A percentile compares a stretch with the other conserved stretches of the same genome.
phyloP scores from a whole-genome alignment of 768 basidiomycete species.

The Termitomyces sp. region DNA sequence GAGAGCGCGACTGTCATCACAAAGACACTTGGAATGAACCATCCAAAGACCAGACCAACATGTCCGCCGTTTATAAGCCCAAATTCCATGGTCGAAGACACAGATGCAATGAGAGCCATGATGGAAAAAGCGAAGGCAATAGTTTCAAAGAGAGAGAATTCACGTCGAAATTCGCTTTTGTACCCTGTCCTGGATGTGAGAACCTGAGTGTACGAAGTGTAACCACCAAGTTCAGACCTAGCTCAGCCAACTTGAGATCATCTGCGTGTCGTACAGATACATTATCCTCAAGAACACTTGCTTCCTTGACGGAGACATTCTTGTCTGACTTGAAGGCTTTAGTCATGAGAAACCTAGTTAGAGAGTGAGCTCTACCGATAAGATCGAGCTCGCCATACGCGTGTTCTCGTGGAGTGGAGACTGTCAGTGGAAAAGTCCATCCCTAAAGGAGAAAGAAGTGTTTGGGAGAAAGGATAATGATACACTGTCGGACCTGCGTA shows the following conservation, averaged over 20 bases:
- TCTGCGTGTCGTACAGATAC: conserved; percentile 1
- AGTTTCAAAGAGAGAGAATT: conserved; percentile 6
- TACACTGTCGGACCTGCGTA: background rate
- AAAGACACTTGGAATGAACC: conserved; percentile 70
- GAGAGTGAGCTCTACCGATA: background rate
- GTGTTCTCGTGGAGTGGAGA: background rate
- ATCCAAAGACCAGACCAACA: conserved; percentile 76
- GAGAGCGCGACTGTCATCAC: conserved; percentile 66
- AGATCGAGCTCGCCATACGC: background rate
- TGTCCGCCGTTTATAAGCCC: conserved; percentile 68
- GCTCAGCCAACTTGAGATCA: conserved; percentile 1
- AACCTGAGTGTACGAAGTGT: background rate
- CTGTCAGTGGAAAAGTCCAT: background rate
- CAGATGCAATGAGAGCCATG: conserved; percentile 72
- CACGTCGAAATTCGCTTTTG: conserved; percentile 5
- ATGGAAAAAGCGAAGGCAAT: conserved; percentile 63
- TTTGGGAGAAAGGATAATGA: background rate
- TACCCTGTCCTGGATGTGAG: background rate
- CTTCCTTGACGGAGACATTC: background rate
- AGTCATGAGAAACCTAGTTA: background rate
- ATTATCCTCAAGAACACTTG: background rate
- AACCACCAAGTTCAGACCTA: background rate
- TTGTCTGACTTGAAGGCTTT: background rate
- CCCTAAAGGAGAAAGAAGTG: background rate
- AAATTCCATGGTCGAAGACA: conserved; percentile 66